Evolutionary conservation across 2,329 filamentous ascomycete genomes (phyloP), one percentile per base, ranked within the genome.

Genomic region (Alternaria atra): DNA sequence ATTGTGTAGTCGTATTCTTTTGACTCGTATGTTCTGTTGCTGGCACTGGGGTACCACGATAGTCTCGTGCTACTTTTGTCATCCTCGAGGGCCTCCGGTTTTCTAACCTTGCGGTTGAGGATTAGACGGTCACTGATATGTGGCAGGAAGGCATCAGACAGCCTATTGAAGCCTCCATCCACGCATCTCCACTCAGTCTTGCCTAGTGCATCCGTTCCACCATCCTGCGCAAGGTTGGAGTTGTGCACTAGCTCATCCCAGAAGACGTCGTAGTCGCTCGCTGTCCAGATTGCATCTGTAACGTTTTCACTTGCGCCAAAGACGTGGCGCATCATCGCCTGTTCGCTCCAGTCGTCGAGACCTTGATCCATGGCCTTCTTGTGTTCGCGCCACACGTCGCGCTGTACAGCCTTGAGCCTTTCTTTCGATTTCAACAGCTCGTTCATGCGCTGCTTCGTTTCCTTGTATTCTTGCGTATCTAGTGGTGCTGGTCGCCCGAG

Each of bases 221-320:
- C 52, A 20, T 37, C 42, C 30, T 46, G 52, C 20, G 40, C 52
- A 30, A 55, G 52, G 9, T 55, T 55, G 2, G 52, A 55, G 52
- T 55, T 55, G 30, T 55, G 52, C 12, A 46, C 40, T 1, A 55
- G 4, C 9, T 55, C 52, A n/a, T 55, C 52, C 52, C 40, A 55
- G 42, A 55, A 55, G n/a, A 55, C 30, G 30, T 55, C 52, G 52
- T 55, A 47, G 42, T 56, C 46, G 44, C 34, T 51, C 27, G 44
- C 32, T 30, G 54, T 56, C 54, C 37, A 50, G 23, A 42, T 56
- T 15, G 42, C 25, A 46, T 46, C 42, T n/a, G 20, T 20, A 20
- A 20, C 20, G 20, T 20, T 20, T 20, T 20, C 20, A 20, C 20
- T 20, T 20, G 20, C 20, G 20, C 20, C 20, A 20, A 20, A 20